Base-by-base conservation (phyloP, 805 yeast species). In the Candida bentonensis region DNA sequence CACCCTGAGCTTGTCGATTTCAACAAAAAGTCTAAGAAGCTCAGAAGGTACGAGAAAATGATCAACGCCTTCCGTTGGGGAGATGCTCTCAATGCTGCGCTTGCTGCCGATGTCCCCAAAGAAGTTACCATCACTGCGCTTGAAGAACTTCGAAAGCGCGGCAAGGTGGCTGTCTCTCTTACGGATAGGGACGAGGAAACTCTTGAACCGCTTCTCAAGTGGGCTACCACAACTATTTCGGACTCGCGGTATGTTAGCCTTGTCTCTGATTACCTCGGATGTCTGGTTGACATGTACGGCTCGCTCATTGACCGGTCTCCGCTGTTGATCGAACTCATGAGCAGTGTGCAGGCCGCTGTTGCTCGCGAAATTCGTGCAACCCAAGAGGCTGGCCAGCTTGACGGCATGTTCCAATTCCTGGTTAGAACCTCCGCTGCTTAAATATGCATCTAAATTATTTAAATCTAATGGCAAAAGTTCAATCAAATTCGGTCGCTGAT, bases 331-430 rank as follows among this genome's bases (percentile, higher is more conserved):
- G 92, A 82, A 53, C 68, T 85, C 43, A 64, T 87, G 41, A 64
- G 68, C 42, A 72, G 74, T 46, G 65, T 92, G 49, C 69, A 71
- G 34, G 43, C 44, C 4, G 76, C 75, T 54, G 69, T 89, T 22
- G 73, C 72, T 46, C 58, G 65, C 26, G 96, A 89, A 63, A 75
- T 87, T 21, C 73, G 71, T 46, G 79, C 82, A 56, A 83, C 95
- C 39, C 76, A 76, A 58, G 96, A 88, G 58, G 94, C 96, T 4
- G 82, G 81, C 60, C 80, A 78, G 59, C 77, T 92, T 39, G 86
- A 82, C 55, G 98, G 98, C 44, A 92, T 92, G 96, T 67, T 92
- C 54, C 94, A 86, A 62, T 63, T 92, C 53, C 69, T 89, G 47
- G 60, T 58, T 4, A 61, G 61, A 15, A 55, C 41, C 34, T 60